Conservation (phyloP, 345 rosid genomes). For the Populus tremula region DNA sequence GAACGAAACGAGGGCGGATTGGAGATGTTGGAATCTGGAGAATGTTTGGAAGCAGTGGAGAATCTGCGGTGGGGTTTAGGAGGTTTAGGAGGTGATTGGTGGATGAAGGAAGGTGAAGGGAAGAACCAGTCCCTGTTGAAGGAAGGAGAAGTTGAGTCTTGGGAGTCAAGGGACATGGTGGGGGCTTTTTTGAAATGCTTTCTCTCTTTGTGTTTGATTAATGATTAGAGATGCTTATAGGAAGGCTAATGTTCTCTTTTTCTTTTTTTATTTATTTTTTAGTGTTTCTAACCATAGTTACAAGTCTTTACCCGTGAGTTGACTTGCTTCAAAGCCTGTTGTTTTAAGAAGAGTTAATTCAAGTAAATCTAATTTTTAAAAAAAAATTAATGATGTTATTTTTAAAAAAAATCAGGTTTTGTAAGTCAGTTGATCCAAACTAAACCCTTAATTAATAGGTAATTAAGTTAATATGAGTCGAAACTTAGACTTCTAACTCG, state of each 20-base stretch:
- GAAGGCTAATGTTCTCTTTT: background rate
- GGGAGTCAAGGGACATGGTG: constrained; percentile 36
- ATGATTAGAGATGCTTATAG: background rate
- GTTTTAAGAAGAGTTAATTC: no score
- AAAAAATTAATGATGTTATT: no score
- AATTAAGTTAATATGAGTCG: no score
- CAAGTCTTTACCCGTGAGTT: no score
- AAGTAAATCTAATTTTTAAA: no score
- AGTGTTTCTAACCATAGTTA: no score
- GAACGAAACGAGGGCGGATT: constrained; percentile 24
- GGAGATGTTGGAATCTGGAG: constrained; percentile 19
- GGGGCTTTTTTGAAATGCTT: background rate
- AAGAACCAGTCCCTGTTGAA: constrained; percentile 58
- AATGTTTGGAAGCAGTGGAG: constrained; percentile 33
- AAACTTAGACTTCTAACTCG: no score
- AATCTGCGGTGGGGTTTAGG: constrained; percentile 39
- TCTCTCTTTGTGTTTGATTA: background rate
- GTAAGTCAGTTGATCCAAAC: no score
- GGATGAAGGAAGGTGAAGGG: constrained; percentile 58
- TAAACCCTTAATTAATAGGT: no score
- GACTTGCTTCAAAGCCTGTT: no score
- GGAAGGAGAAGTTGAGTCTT: constrained; percentile 29
- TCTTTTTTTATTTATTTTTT: no score
- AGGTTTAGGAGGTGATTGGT: constrained; percentile 25
- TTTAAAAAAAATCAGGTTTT: no score